phyloP scores from a whole-genome alignment of 192 early-diverging fungal species.

The Coemansia sp. region DNA sequence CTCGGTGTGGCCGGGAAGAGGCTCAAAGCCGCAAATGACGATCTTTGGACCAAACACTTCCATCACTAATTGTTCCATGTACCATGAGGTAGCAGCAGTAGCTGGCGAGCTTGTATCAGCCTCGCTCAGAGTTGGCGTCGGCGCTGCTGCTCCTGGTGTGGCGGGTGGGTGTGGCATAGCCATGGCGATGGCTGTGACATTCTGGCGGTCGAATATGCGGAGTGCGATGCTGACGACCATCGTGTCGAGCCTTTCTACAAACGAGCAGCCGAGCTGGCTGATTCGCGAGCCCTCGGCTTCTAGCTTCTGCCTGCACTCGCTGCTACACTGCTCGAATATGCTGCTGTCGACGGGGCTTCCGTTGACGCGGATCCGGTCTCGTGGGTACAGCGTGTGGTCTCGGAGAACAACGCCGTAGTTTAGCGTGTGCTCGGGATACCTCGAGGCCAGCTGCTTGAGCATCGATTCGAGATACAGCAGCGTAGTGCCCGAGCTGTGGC shows the following conservation, averaged over 20 bases:
- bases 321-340: constrained; percentile 22
- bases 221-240: constrained; percentile 38
- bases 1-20: constrained; percentile 27
- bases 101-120: not conserved
- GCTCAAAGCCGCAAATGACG: constrained; percentile 44
- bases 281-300: constrained; percentile 10
- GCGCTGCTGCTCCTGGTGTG: not conserved
- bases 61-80: constrained; percentile 31
- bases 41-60: constrained; percentile 25
- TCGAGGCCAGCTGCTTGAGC: constrained; percentile 29
- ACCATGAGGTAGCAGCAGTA: not conserved
- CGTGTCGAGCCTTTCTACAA: constrained; percentile 7
- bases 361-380: constrained; percentile 30
- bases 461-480: constrained; percentile 48
- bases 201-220: constrained; percentile 26
- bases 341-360: constrained; percentile 21
- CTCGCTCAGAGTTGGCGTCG: not conserved
- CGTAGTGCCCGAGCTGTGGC: constrained; percentile 17
- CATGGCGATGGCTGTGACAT: constrained; percentile 28
- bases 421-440: constrained; percentile 13
- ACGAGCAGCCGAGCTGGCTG: not conserved
- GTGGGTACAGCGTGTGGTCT: constrained; percentile 23
- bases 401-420: constrained; percentile 34
- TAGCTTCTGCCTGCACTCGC: constrained; percentile 11
- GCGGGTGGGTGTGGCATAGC: constrained; percentile 6